phyloP scores from a whole-genome alignment of 106 monocot species.

The Hemerocallis citrina region DNA sequence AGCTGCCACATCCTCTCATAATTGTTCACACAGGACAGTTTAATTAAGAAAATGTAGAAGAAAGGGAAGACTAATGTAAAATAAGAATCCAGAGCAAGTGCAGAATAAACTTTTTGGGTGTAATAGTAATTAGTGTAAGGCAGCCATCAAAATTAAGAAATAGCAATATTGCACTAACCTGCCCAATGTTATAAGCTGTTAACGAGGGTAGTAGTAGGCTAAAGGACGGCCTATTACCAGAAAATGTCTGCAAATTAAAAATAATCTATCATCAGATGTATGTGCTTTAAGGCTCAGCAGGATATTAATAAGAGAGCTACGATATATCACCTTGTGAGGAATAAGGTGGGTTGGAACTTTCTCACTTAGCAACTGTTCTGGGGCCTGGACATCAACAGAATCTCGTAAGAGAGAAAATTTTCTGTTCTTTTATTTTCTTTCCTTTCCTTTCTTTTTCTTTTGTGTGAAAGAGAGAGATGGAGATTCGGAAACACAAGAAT shows the following conservation, averaged over 20 bases:
- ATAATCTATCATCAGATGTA: too few species aligned
- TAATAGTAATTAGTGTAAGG: background rate
- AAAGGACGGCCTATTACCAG: constrained; percentile 86
- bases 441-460: too few species aligned
- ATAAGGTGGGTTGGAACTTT: constrained; percentile 66
- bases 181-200: constrained; percentile 80
- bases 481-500: background rate
- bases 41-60: background rate
- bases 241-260: constrained; percentile 63
- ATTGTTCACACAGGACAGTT: background rate
- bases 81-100: too few species aligned
- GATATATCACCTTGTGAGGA: constrained; percentile 80
- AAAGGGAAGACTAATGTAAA: background rate
- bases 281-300: too few species aligned
- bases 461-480: too few species aligned
- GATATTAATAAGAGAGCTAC: background rate
- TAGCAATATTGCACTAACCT: constrained; percentile 39
- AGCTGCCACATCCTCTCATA: background rate
- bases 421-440: too few species aligned
- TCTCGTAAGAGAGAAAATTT: constrained; percentile 1
- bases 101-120: background rate
- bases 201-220: constrained; percentile 78
- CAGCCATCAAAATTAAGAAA: background rate
- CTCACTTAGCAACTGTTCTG: constrained; percentile 54
- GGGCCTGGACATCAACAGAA: constrained; percentile 41